These are phyloP conservation scores for Pistacia vera DNA, from an alignment of 345 rosid species.

Conservation along the genomic window DNA sequence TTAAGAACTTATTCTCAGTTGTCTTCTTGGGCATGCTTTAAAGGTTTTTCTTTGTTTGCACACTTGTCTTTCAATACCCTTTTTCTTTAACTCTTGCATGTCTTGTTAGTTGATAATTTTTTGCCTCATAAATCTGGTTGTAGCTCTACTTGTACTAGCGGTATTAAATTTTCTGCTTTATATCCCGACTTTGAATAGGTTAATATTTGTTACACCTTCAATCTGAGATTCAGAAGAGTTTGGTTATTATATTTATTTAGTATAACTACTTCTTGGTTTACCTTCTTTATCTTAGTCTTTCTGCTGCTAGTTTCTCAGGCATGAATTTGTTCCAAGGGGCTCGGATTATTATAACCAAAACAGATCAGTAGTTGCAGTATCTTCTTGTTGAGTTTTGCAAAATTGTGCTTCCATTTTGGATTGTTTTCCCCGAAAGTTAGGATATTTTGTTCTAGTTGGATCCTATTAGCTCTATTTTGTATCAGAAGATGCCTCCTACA, in stretches of 20 bases:
- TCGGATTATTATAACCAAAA: background rate
- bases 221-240: background rate
- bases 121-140: constrained; percentile 9
- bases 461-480: background rate
- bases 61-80: background rate
- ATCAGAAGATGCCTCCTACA: constrained; percentile 56
- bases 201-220: background rate
- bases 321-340: constrained; percentile 1
- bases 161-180: background rate
- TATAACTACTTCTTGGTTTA: background rate
- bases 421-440: background rate
- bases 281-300: background rate
- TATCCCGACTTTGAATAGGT: background rate
- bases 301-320: background rate
- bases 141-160: background rate
- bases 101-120: constrained; percentile 12
- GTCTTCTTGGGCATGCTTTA: constrained; percentile 11
- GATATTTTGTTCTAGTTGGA: background rate
- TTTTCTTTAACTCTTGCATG: constrained; percentile 14
- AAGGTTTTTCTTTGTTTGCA: background rate
- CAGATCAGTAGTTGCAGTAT: background rate
- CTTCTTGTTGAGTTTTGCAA: constrained; percentile 14
- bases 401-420: constrained; percentile 2
- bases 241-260: background rate
- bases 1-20: constrained; percentile 9